Evolutionary conservation across 2,329 filamentous ascomycete species (phyloP), one percentile per base, ranked within the genome.

Genomic region (Pyrenophora tritici-repentis): DNA sequence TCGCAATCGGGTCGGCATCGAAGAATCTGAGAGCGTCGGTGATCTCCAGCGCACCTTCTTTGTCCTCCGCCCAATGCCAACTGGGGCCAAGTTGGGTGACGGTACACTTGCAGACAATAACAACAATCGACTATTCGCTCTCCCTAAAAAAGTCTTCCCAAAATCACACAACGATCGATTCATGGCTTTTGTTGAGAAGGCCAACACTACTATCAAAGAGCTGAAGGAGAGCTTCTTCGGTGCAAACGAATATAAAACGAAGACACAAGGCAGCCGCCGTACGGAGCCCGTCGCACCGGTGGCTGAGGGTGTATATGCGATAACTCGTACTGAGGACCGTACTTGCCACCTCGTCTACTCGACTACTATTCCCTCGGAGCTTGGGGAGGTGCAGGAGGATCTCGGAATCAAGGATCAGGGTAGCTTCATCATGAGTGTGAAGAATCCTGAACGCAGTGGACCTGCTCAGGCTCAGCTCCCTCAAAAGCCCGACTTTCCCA

Each of bases 141-240:
- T 97, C 14, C 91, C 91, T 0, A 96, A 96, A 75, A 96, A 96
- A 72, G 83, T 84, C 2, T 83, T 94, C 8, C 91, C 91, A 0
- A 81, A 82, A 45, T 87, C 82, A 16, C 82, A 83, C 47, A 71
- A 76, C 9, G 90, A 95, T 60, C 78, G 84, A 9, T 92, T 90
- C 75, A 87, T 94, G 80, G 84, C 83, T 1, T 95, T 96, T 70
- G 89, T 96, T 1, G 89, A 95, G 68, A 92, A 92, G 72, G 78
- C 84, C 0, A 81, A 83, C 5, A 78, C 80, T 0, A 84, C 83
- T 0, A 85, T 91, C 63, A 78, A 85, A 20, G 81, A 87, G 6
- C 77, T 96, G n/a, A 88, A 87, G 64, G 84, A 89, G 3, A 81
- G 82, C 5, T 91, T 95, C 71, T 79, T 94, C 56, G 72, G 80